Conservation (phyloP, 108 stramenopile genomes). For the Seminavis robusta region DNA sequence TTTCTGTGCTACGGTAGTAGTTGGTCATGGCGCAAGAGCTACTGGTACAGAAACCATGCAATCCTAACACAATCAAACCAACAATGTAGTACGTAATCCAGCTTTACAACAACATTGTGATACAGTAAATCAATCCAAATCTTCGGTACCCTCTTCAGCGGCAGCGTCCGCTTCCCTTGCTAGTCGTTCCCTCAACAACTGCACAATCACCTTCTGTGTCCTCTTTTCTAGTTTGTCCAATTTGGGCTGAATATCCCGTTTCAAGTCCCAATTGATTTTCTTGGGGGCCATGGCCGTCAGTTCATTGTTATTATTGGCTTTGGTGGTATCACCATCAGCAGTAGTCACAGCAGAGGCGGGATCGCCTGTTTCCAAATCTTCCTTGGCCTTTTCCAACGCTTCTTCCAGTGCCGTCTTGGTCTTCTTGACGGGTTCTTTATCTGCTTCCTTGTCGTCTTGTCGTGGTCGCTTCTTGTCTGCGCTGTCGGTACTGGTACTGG, state of each 20-base stretch:
- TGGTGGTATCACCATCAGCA: background rate
- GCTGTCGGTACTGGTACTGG: background rate
- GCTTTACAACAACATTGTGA: too few relatives aligned
- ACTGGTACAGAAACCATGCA: too few relatives aligned
- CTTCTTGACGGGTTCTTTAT: background rate
- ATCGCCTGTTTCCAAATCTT: conserved; percentile 11
- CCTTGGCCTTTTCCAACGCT: conserved; percentile 52
- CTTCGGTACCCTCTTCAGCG: too few relatives aligned
- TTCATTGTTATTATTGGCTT: background rate
- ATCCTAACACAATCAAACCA: too few relatives aligned
- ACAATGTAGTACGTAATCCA: too few relatives aligned
- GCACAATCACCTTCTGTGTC: conserved; percentile 76
- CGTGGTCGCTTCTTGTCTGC: background rate
- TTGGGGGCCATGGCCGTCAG: conserved; percentile 41
- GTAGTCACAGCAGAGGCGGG: background rate
- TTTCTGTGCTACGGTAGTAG: too few relatives aligned
- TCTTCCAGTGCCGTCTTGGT: conserved; percentile 43
- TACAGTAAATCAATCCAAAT: too few relatives aligned
- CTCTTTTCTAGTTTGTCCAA: conserved; percentile 68
- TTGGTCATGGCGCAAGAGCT: too few relatives aligned
- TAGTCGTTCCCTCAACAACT: conserved; percentile 61
- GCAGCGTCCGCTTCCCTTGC: conserved; percentile 66
- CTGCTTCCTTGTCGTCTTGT: conserved; percentile 19
- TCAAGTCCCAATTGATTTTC: conserved; percentile 88
- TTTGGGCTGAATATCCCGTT: conserved; percentile 66